Conservation (phyloP, 2,329 filamentous ascomycete genomes). For the Onygena corvina region DNA sequence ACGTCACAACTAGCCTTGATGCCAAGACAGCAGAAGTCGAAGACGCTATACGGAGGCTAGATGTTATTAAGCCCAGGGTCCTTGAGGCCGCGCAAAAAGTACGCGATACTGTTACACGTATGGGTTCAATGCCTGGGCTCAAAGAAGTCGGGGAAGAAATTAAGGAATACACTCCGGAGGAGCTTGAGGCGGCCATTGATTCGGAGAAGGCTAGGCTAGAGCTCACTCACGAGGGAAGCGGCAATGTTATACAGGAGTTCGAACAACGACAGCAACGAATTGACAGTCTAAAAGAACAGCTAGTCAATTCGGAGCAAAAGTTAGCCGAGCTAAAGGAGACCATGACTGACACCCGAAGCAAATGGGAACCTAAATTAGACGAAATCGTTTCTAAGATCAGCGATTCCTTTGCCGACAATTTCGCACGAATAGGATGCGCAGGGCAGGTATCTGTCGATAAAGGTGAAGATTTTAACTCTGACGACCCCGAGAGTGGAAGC, state of each 20-base stretch:
- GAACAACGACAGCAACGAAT: constrained; percentile 62
- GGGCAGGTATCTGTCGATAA: constrained; percentile 84
- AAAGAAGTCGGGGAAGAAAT: constrained; percentile 7
- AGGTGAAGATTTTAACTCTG: constrained; percentile 19
- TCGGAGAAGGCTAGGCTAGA: constrained; percentile 64
- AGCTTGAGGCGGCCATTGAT: constrained; percentile 60
- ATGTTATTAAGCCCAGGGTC: constrained; percentile 11
- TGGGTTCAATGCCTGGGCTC: constrained; percentile 15
- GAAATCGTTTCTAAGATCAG: constrained; percentile 68
- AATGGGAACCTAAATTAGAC: constrained; percentile 79
- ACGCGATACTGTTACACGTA: constrained; percentile 13
- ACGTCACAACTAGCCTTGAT: constrained; percentile 42
- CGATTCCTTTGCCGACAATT: constrained; percentile 83
- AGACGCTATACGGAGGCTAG: constrained; percentile 17
- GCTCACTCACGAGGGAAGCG: constrained; percentile 66
- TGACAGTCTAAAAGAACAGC: constrained; percentile 47
- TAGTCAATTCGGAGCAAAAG: constrained; percentile 43
- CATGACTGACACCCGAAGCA: constrained; percentile 54
- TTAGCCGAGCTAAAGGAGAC: constrained; percentile 45
- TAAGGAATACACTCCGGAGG: constrained; percentile 44
- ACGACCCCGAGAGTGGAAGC: constrained; percentile 31
- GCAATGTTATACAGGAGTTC: constrained; percentile 62
- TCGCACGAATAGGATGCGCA: constrained; percentile 84
- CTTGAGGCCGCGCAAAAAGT: constrained; percentile 16
- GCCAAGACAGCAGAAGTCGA: constrained; percentile 24